phyloP scores from a whole-genome alignment of 345 rosid genomes.

The Lumnitzera racemosa region DNA sequence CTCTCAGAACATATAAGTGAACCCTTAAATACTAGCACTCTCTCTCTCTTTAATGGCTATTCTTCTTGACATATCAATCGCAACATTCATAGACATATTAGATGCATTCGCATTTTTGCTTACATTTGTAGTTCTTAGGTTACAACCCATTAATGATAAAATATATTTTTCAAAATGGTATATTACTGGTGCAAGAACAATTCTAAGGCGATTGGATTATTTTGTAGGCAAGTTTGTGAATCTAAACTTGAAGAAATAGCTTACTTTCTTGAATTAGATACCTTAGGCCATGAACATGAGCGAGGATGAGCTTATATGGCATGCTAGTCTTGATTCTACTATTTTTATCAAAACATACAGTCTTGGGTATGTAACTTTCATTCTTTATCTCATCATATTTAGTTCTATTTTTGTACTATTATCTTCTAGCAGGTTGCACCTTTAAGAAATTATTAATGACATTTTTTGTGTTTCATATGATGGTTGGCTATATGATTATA shows the following conservation, averaged over 20 bases:
- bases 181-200: slow-evolving; percentile 49
- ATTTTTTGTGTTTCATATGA: slow-evolving; percentile 4
- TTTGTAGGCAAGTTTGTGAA: slow-evolving; percentile 76
- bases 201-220: slow-evolving; percentile 54
- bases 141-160: slow-evolving; percentile 90
- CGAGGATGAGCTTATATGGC: slow-evolving; percentile 67
- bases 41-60: slow-evolving; percentile 51
- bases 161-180: slow-evolving; percentile 93
- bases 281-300: slow-evolving; percentile 90
- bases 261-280: slow-evolving; percentile 95
- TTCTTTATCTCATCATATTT: not conserved
- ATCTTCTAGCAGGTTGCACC: too few relatives aligned
- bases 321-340: slow-evolving; percentile 97
- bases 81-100: slow-evolving; percentile 69
- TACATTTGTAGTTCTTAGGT: slow-evolving; percentile 79
- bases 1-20: not conserved
- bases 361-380: slow-evolving; percentile 52
- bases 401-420: not conserved
- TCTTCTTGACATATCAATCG: slow-evolving; percentile 75
- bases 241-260: slow-evolving; percentile 60
- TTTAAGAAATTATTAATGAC: too few relatives aligned
- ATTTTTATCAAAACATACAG: slow-evolving; percentile 75
- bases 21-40: not conserved
- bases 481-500: not conserved
- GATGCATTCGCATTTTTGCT: slow-evolving; percentile 67